Conservation (phyloP, 2,329 filamentous ascomycete species). For the Lasiodiplodia theobromae region DNA sequence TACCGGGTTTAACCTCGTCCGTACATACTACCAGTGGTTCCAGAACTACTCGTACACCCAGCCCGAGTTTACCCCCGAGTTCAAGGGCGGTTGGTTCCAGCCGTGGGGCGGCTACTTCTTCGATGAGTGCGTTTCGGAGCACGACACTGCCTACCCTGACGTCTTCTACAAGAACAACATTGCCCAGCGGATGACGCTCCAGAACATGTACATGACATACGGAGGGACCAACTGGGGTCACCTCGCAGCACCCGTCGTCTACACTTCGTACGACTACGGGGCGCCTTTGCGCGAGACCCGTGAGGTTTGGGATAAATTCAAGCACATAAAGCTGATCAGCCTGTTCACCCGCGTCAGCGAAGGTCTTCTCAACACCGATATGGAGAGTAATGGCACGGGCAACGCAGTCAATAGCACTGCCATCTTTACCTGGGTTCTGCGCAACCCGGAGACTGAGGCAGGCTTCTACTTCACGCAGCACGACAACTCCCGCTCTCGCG, state of each 20-base stretch:
- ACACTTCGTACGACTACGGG: slow-evolving; percentile 69
- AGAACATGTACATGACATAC: slow-evolving; percentile 70
- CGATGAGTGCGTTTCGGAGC: slow-evolving; percentile 62
- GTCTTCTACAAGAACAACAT: slow-evolving; percentile 70
- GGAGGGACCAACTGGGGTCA: slow-evolving; percentile 71
- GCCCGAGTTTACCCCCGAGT: slow-evolving; percentile 65
- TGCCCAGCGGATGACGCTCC: slow-evolving; percentile 64
- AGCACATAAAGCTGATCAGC: slow-evolving; percentile 68
- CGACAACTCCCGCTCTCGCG: slow-evolving; percentile 58
- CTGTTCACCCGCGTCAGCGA: slow-evolving; percentile 66
- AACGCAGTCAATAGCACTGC: slow-evolving; percentile 61
- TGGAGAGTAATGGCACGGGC: slow-evolving; percentile 59
- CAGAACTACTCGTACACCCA: slow-evolving; percentile 52
- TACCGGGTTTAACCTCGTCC: slow-evolving; percentile 62
- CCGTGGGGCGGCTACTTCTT: slow-evolving; percentile 66
- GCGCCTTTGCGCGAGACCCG: slow-evolving; percentile 67
- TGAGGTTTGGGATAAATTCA: slow-evolving; percentile 65
- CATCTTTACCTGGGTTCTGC: slow-evolving; percentile 63
- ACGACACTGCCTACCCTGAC: slow-evolving; percentile 67
- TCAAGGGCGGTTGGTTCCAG: slow-evolving; percentile 67
- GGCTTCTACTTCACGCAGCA: slow-evolving; percentile 68
- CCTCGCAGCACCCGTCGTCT: slow-evolving; percentile 61
- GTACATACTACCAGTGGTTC: slow-evolving; percentile 58
- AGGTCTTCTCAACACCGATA: slow-evolving; percentile 62
- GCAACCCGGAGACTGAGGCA: slow-evolving; percentile 64